phyloP scores from a whole-genome alignment of 306 rosid species.

The Corylus avellana region DNA sequence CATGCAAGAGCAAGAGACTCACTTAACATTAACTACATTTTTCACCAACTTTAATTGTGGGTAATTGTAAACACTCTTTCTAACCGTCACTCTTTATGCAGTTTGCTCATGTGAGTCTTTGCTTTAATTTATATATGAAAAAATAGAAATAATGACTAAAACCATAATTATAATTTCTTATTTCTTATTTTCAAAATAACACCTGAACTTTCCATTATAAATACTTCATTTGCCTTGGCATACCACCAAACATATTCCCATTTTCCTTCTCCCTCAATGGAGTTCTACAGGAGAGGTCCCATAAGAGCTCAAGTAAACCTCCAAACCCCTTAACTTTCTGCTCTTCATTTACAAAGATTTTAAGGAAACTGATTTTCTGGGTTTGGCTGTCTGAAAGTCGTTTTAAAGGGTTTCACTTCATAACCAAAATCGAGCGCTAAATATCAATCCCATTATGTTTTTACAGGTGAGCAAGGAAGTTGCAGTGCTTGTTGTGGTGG shows the following conservation, averaged over 20 bases:
- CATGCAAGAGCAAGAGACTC: not conserved
- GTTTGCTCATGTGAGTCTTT: not conserved
- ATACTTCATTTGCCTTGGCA: slow-evolving; percentile 14
- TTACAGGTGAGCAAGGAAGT: slow-evolving; percentile 30
- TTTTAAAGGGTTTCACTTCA: too few relatives aligned
- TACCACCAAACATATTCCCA: slow-evolving; percentile 18
- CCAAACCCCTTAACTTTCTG: slow-evolving; percentile 1
- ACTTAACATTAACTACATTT: not conserved
- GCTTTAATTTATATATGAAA: not conserved
- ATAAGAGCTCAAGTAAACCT: slow-evolving; percentile 32
- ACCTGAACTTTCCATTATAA: not conserved
- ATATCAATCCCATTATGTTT: not conserved
- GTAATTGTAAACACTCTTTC: not conserved
- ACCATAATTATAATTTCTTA: not conserved
- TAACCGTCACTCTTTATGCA: not conserved
- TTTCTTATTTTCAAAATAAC: not conserved
- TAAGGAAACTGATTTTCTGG: too few relatives aligned
- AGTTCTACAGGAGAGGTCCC: slow-evolving; percentile 14
- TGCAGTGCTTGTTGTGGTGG: slow-evolving; percentile 1
- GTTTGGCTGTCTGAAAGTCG: too few relatives aligned
- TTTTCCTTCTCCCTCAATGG: slow-evolving; percentile 14
- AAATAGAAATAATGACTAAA: not conserved
- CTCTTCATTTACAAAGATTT: not conserved
- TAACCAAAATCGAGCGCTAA: not conserved
- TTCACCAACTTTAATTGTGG: not conserved